These are phyloP conservation scores for Chlorella sp. DNA, from an alignment of 139 green algal genomes.

Conservation along the genomic window DNA sequence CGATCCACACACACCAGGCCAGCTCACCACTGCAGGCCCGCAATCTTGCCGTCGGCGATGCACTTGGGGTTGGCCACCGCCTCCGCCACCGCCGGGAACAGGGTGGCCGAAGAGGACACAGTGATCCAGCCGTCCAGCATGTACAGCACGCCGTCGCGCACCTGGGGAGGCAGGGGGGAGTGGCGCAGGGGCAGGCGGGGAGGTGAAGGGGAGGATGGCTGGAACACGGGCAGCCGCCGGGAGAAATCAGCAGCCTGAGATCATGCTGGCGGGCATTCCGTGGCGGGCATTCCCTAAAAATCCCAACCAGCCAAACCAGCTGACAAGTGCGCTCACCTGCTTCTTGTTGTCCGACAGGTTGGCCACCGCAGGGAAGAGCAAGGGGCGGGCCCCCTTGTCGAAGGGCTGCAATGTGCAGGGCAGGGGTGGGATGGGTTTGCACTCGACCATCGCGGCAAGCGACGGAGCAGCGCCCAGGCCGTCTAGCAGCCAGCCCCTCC, in stretches of 20 bases:
- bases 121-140: conserved; percentile 83
- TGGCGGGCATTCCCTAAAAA: no score
- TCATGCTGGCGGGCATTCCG: no score
- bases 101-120: conserved; percentile 46
- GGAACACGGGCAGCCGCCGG: no score
- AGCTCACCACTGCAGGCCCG: conserved; percentile 61
- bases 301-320: no score
- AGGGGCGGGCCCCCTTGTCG: conserved; percentile 55
- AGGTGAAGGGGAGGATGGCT: not conserved
- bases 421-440: no score
- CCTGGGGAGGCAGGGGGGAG: conserved; percentile 41
- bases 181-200: not conserved
- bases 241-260: no score
- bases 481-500: no score
- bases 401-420: conserved; percentile 36
- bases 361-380: conserved; percentile 67
- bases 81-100: conserved; percentile 67
- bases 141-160: conserved; percentile 76
- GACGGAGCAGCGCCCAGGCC: no score
- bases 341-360: conserved; percentile 92
- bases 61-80: conserved; percentile 70
- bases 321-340: conserved; percentile 46
- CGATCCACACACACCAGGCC: not conserved
- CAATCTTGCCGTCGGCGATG: conserved; percentile 73
- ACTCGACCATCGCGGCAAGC: no score